These are phyloP conservation scores for Delonix regia DNA, from an alignment of 306 rosid genomes.

Conservation along the genomic window DNA sequence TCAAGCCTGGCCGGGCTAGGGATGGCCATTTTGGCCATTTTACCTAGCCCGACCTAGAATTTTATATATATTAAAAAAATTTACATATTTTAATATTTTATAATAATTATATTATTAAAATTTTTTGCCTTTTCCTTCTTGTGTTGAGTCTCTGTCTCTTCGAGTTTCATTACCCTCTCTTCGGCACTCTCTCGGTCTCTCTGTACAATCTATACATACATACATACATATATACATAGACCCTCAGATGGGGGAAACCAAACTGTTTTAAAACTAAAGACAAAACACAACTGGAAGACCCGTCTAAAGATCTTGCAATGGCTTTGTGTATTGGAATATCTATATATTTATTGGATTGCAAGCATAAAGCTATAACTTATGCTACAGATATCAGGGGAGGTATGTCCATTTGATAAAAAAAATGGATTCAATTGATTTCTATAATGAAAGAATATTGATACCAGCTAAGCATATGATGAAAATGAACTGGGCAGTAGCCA, in stretches of 20 bases:
- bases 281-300: neutral
- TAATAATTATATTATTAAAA: too few relatives aligned
- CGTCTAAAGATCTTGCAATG: neutral
- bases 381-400: neutral
- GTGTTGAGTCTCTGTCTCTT: too few relatives aligned
- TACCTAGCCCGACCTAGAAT: too few relatives aligned
- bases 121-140: too few relatives aligned
- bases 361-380: neutral
- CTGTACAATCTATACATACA: too few relatives aligned
- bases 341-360: neutral
- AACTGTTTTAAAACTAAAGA: conserved; percentile 8
- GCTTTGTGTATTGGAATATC: neutral
- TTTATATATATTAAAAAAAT: too few relatives aligned
- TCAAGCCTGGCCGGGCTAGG: too few relatives aligned
- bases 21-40: too few relatives aligned
- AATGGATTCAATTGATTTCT: neutral
- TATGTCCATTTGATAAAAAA: neutral
- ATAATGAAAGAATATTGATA: neutral
- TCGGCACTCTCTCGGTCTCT: too few relatives aligned
- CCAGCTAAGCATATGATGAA: neutral
- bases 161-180: too few relatives aligned
- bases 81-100: too few relatives aligned
- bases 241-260: neutral
- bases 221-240: too few relatives aligned
- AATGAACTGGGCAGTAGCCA: neutral